Conservation (phyloP, 768 basidiomycete genomes). For the Kwoniella sp. region DNA sequence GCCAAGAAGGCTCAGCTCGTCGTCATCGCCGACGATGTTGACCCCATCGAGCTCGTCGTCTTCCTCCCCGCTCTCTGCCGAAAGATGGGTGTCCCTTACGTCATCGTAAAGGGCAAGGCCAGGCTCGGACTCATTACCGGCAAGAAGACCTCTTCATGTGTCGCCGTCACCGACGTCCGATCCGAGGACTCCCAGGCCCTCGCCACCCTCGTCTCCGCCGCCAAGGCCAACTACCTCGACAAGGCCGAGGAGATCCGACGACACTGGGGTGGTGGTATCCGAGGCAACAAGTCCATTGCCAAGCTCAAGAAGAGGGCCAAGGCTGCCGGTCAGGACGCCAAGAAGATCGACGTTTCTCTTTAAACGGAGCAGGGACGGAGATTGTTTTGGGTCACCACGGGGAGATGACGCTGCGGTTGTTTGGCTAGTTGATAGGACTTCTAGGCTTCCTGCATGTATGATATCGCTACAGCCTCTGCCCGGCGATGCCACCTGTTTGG, state of each 20-base stretch:
- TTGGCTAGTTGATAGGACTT: conserved; percentile 2
- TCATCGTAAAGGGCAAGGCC: conserved; percentile 96
- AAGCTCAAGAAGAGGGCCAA: conserved; percentile 93
- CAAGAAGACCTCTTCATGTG: conserved; percentile 94
- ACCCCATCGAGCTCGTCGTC: conserved; percentile 98
- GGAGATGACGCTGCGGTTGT: conserved; percentile 2
- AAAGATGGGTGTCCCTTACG: conserved; percentile 99
- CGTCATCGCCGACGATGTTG: conserved; percentile 86
- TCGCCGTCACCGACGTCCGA: conserved; percentile 88
- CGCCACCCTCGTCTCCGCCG: conserved; percentile 82
- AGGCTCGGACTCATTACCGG: conserved; percentile 89
- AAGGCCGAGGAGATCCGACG: conserved; percentile 89
- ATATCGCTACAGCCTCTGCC: conserved; percentile 3
- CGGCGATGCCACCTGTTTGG: no score
- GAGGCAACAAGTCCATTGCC: conserved; percentile 82
- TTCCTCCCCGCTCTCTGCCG: conserved; percentile 97
- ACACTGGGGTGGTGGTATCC: conserved; percentile 93
- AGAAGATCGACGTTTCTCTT: conserved; percentile 49
- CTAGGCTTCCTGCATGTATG: background rate
- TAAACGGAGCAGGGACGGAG: conserved; percentile 26
- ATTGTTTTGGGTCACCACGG: conserved; percentile 5
- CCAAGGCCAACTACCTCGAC: conserved; percentile 95
- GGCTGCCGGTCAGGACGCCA: conserved; percentile 62
- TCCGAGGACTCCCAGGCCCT: conserved; percentile 92
- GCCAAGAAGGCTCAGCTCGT: conserved; percentile 96